A percentile compares a stretch with the other conserved stretches of the same genome.
Conservation (phyloP, 2,329 filamentous ascomycete species). For the Alternaria triticina region DNA sequence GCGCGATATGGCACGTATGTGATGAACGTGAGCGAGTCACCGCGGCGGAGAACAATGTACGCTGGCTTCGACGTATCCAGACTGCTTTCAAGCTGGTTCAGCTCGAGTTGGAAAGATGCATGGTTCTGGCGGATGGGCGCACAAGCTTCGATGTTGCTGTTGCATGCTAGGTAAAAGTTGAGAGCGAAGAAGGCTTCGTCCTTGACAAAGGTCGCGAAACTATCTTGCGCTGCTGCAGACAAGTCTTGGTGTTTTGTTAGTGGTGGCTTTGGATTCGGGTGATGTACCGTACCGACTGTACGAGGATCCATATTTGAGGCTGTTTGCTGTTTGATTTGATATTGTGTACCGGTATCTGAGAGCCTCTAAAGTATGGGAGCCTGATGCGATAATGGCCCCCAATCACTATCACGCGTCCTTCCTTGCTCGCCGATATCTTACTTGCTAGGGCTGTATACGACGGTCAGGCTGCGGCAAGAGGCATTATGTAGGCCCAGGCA, state of each 20-base stretch:
- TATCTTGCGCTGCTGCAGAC: not conserved
- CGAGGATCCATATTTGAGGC: not conserved
- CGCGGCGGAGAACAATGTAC: slow-evolving; percentile 29
- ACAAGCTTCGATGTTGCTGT: not conserved
- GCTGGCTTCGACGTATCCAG: slow-evolving; percentile 21
- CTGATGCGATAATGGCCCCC: not conserved
- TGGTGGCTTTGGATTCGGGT: accelerated
- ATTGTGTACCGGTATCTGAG: not conserved
- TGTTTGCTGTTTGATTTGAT: not conserved
- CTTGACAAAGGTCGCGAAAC: not conserved
- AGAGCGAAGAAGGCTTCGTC: not conserved
- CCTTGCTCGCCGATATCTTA: not conserved
- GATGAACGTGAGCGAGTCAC: slow-evolving; percentile 19
- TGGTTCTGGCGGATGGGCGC: not conserved
- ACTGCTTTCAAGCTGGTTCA: slow-evolving; percentile 24
- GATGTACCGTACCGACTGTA: not conserved
- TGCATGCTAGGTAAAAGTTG: not conserved
- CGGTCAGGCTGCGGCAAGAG: not conserved
- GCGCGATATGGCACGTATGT: slow-evolving; percentile 33
- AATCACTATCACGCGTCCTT: not conserved
- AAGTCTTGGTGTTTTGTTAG: not conserved
- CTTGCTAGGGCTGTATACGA: not conserved
- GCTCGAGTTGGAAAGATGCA: slow-evolving; percentile 14
- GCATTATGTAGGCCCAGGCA: not conserved
- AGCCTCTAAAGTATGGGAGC: not conserved